Conservation (phyloP, 1,284 basidiomycete genomes). For the Pseudozyma flocculosa region DNA sequence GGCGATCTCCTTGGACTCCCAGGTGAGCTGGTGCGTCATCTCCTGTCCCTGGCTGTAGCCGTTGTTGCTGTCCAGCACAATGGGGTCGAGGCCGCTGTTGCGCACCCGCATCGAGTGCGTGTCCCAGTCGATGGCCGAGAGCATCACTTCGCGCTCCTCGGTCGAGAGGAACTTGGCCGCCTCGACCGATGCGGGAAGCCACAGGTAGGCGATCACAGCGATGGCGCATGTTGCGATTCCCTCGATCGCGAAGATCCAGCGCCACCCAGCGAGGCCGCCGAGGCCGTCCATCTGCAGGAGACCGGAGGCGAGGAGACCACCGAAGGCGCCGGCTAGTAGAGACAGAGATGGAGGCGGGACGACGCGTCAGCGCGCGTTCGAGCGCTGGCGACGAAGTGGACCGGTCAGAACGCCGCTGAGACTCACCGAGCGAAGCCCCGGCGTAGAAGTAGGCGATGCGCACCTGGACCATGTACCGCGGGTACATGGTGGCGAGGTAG, state of each 20-base stretch:
- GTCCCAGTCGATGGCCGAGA: constrained; percentile 60
- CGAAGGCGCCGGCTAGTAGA: constrained; percentile 39
- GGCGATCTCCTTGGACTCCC: not conserved
- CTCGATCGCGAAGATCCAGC: constrained; percentile 69
- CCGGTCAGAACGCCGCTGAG: too few species aligned
- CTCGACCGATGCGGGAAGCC: constrained; percentile 66
- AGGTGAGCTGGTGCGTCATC: not conserved
- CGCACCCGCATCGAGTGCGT: constrained; percentile 45
- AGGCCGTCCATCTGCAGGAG: constrained; percentile 67
- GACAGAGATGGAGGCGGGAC: not conserved
- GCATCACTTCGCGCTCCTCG: constrained; percentile 62
- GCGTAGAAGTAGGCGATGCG: constrained; percentile 30
- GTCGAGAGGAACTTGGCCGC: constrained; percentile 64
- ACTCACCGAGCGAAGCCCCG: constrained; percentile 45
- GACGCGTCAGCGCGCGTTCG: too few species aligned
- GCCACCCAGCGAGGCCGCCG: constrained; percentile 59
- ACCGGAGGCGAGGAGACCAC: constrained; percentile 61
- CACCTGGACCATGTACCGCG: constrained; percentile 25
- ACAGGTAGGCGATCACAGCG: constrained; percentile 63
- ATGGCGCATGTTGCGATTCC: constrained; percentile 64
- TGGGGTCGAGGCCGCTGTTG: constrained; percentile 62
- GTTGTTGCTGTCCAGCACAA: constrained; percentile 4
- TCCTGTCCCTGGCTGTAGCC: constrained; percentile 7
- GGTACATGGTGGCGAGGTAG: constrained; percentile 28
- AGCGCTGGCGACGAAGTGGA: not conserved